Base-by-base conservation (phyloP, 441 rosid species). In the Geranium incanum region DNA sequence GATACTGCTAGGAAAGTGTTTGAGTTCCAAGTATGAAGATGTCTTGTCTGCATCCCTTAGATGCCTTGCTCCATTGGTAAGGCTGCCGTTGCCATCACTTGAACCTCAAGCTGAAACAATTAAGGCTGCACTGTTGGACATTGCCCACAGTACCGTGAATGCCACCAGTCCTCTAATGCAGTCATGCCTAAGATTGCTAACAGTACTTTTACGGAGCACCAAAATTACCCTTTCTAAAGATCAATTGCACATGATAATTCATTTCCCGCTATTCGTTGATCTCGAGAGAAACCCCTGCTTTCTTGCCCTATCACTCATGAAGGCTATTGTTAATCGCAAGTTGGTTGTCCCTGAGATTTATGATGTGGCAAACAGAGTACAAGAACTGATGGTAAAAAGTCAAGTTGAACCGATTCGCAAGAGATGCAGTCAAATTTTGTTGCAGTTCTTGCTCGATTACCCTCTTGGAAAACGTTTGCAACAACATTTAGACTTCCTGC, bases 11-110 rank as follows among this genome's bases (percentile, higher is more conserved):
- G 83, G 92, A 55, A 77, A 76, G 67, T 91, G 95, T 84, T 81
- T 95, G 93, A 82, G 86, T 82, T 89, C 97, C 9, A 89, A 88
- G 78, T 91, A 89, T 76, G 97, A 93, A 84, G 90, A 89, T 77
- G 76, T 93, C 74, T 79, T 95, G 59, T 85, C 95, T 18, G 81
- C 88, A 60, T 85, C 94, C 59, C 85, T 95, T 68, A 85, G 86
- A 81, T 93, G 99, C 74, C 89, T 95, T 77, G 79, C 88, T 75
- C 83, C 82, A 73, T 77, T 93, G 72, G 77, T 93, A 71, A 83
- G 95, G 81, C 78, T 93, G 75, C 92, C 91, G 13, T 86, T 93
- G 76, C 97, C 93, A 41, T 87, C 96, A 60, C 89, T 95, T 70
- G 83, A 81, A 60, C 79, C 88, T 21, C 86, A 86, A 79, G 89